Base-by-base conservation (phyloP, 805 yeast species). In the Yamadazyma paraphyllophila region DNA sequence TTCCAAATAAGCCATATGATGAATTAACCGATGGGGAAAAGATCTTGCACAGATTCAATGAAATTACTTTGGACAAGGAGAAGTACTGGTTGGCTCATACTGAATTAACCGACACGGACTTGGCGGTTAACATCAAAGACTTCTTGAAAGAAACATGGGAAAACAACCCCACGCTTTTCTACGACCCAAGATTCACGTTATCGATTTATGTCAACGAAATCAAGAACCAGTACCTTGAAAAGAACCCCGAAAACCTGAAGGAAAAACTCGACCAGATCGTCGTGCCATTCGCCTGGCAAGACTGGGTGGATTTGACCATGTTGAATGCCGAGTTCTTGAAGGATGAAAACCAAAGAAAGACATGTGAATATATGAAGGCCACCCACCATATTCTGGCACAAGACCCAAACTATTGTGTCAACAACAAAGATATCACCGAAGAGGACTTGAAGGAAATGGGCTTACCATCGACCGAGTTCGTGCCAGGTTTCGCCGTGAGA, bases 131-230 rank as follows among this genome's bases (percentile, higher is more conserved):
- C 25, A 51, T 54, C 29, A 41, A 44, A 15, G 63, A 60, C 31
- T 58, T 59, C 46, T 27, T 42, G 36, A 48, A 46, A 36, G 48
- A 42, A 20, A 47, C 37, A 12, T 56, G 59, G 56, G 44, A 30
- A 8, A 43, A 50, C 16, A 54, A 57, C 7, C 60, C 58, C 1
- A 49, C 52, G n/a, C 63, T 25, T 70, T 63, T 65, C 24, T 74
- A 69, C 50, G 87, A 82, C 49, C 87, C 87, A 13, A 60, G 86
- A 36, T 66, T 82, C 49, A 74, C 85, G 0, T 65, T 77, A 51
- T 62, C 83, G 1, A 74, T 61, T 10, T 76, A 77, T 58, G 48
- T 81, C 26, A 63, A 72, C 46, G 66, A 75, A 48, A 63, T 78
- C 20, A 54, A 54, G 35, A 48, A 58, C 37, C 56, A 52, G 36